Conservation (phyloP, 129 eudicot genomes). For the Tagetes patula region DNA sequence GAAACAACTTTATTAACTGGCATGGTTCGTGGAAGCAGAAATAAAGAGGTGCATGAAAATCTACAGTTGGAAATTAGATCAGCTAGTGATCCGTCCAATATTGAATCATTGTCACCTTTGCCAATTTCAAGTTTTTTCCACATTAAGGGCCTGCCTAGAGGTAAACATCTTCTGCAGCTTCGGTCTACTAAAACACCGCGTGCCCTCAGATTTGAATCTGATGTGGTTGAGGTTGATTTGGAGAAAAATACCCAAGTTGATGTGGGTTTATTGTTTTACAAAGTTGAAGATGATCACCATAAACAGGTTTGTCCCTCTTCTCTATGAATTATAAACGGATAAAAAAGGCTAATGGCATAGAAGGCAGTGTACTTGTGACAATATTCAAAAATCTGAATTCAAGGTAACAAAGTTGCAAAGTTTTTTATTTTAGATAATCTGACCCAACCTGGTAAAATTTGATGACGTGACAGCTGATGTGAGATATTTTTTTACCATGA, state of each 20-base stretch:
- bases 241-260: conserved; percentile 66
- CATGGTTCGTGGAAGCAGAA: conserved; percentile 60
- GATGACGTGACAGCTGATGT: not conserved
- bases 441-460: not conserved
- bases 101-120: conserved; percentile 70
- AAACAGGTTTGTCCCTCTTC: conserved; percentile 59
- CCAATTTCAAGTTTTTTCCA: conserved; percentile 91
- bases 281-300: conserved; percentile 63
- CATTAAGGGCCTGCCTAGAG: conserved; percentile 83
- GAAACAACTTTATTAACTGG: conserved; percentile 80
- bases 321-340: not conserved
- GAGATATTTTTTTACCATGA: not conserved
- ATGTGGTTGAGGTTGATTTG: conserved; percentile 85
- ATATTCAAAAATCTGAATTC: not conserved
- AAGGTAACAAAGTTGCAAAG: not conserved
- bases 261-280: conserved; percentile 70
- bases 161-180: conserved; percentile 83
- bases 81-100: conserved; percentile 69
- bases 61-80: conserved; percentile 81
- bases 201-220: conserved; percentile 68
- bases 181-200: conserved; percentile 54
- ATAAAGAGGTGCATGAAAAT: conserved; percentile 62
- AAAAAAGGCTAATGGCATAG: not conserved
- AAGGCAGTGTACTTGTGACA: not conserved
- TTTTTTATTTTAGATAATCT: not conserved